Base-by-base conservation (phyloP, 345 rosid genomes). In the Trapa incisa region DNA sequence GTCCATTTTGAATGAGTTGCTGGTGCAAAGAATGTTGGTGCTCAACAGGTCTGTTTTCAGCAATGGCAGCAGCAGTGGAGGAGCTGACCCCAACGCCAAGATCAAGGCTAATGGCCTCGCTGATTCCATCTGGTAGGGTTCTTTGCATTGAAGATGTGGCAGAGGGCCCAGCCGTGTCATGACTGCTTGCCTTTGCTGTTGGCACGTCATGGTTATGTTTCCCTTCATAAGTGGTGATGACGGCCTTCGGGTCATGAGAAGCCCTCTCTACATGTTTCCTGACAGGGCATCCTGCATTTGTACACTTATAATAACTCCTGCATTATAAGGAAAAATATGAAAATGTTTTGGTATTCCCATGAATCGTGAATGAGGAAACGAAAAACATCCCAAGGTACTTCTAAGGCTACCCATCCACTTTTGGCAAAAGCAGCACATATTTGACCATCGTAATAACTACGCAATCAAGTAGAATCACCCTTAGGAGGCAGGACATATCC, bases 221-320 rank as follows among this genome's bases (percentile, higher is more conserved):
- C 60, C 99, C 99, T 78, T 95, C 99, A 41, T 95, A 95, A 65
- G 99, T 89, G 73, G 99, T 95, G 72, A 95, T 91, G 47, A 95
- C 97, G 35, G 99, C 99, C 78, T 95, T 95, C 5, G 86, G 96
- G 74, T 94, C 99, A 45, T 45, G 97, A 29, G 97, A 91, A 75
- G 99, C 99, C 75, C 99, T 86, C 85, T 94, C 99, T 74, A 94
- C 96, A 12, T 91, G 99, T 79, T 94, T 94, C 77, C 99, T 86
- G 68, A 91, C 99, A 35, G 96, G 90, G 68, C 99, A 94, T 71
- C 93, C 90, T 29, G 84, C 85, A 80, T 89, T 82, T 64, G 99
- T 94, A 84, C 99, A 94, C 82, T 91, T 94, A 80, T 94, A 94
- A 73, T 91, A 94, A 74, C 97, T 94, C 96, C 99, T 94, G 82